Evolutionary conservation across 2,329 filamentous ascomycete genomes (phyloP), one percentile per base, ranked within the genome.

Genomic region (Paraconiothyrium sp.): DNA sequence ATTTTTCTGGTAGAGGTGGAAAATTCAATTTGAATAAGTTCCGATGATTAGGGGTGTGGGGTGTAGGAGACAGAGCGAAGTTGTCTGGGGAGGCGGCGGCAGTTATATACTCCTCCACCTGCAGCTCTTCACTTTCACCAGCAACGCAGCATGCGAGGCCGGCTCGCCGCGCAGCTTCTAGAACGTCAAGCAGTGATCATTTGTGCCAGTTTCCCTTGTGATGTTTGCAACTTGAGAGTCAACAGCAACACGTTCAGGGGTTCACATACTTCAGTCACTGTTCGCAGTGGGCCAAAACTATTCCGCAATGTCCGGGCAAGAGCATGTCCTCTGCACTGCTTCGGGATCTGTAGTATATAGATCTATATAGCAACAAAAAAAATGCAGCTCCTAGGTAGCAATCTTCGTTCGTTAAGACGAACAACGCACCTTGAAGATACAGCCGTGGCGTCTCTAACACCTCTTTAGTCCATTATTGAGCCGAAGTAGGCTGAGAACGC

Each of bases 61-160:
- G 57, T 59, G 50, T 48, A 37, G 41, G 57, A 55, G 50, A 39
- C 30, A 47, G 41, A 13, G 41, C 50, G 39, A 37, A 48, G 34
- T 43, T 9, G 41, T 34, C 13, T 54, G 20, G 10, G 37, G 50
- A 22, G 43, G 24, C 27, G 57, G 50, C 49, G 50, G 43, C 41
- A 59, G 22, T 54, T 55, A 52, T 54, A 55, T 49, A 48, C 22
- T 49, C 27, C 30, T 51, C 27, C 47, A 24, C 39, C 27, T 54
- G 46, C 27, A 39, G 39, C 37, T n/a, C 7, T 43, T 47, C 48
- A 46, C 44, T 59, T 22, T 54, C 57, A 55, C 50, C 7, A 34
- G 46, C 50, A 32, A n/a, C 24, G 11, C 39, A 14, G 10, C 10
- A 46, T n/a, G 16, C 46, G 13, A 56, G 46, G 43, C 54, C 27